Conservation (phyloP, 106 monocot genomes). For the Alisma plantagoaquatica region DNA sequence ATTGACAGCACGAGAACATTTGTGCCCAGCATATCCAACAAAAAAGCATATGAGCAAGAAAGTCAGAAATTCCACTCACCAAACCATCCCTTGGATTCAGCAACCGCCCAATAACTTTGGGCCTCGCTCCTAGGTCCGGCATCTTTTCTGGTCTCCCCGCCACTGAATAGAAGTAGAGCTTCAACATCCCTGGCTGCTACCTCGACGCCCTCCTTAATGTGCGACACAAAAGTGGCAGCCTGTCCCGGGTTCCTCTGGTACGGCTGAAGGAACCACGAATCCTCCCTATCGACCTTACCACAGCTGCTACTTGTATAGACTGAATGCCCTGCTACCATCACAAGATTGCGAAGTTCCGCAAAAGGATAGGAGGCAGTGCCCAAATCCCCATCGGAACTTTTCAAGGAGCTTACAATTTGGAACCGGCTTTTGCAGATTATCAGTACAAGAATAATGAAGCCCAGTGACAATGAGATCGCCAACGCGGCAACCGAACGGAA, state of each 20-base stretch:
- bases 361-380: constrained; percentile 42
- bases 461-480: constrained; percentile 45
- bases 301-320: constrained; percentile 77
- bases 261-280: constrained; percentile 91
- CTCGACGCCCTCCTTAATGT: constrained; percentile 77
- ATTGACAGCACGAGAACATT: background rate
- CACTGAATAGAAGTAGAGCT: constrained; percentile 94
- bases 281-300: constrained; percentile 69
- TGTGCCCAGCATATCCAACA: no score
- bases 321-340: constrained; percentile 98
- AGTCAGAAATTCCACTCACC: no score
- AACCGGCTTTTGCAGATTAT: constrained; percentile 50
- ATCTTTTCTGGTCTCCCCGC: constrained; percentile 89
- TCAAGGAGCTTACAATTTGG: constrained; percentile 23
- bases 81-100: constrained; percentile 88
- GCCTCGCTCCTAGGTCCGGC: constrained; percentile 94
- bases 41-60: no score
- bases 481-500: constrained; percentile 47
- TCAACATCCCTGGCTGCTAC: constrained; percentile 58
- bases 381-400: constrained; percentile 12
- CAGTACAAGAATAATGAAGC: constrained; percentile 38
- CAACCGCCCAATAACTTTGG: constrained; percentile 93
- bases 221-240: constrained; percentile 75
- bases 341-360: constrained; percentile 55
- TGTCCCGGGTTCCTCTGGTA: constrained; percentile 89